A percentile compares a stretch with the other conserved stretches of the same genome.
These are phyloP conservation scores for Raffaelea ambrosiae DNA, from an alignment of 2,329 filamentous ascomycete species.

Conservation along the genomic window DNA sequence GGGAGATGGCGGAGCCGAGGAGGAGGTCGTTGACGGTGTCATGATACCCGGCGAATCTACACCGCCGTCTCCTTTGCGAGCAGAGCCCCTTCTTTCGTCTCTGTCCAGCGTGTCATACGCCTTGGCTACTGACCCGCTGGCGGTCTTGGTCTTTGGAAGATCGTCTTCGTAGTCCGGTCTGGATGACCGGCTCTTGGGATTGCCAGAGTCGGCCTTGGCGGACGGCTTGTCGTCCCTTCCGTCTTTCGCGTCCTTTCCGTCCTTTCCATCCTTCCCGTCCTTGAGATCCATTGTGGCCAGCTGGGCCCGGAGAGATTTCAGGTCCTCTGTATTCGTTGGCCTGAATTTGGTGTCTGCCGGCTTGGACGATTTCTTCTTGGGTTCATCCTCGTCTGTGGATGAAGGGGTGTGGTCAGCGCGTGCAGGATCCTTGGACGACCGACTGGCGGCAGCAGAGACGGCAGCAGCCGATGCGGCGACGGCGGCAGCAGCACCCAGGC, in stretches of 20 bases:
- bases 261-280: not conserved
- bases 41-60: slow-evolving; percentile 9
- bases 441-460: slow-evolving; percentile 24
- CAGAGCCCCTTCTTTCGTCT: not conserved
- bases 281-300: slow-evolving; percentile 9
- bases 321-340: slow-evolving; percentile 41
- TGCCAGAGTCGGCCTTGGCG: too few species aligned
- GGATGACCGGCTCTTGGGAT: too few species aligned
- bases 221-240: too few species aligned
- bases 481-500: slow-evolving; percentile 33
- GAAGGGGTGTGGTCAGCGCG: not conserved
- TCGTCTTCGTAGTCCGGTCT: too few species aligned
- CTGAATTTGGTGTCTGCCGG: slow-evolving; percentile 37
- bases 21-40: slow-evolving; percentile 12
- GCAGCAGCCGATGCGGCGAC: slow-evolving; percentile 39
- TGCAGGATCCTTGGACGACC: slow-evolving; percentile 15
- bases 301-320: slow-evolving; percentile 24
- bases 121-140: not conserved
- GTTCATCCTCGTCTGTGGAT: slow-evolving; percentile 29
- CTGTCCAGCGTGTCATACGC: not conserved
- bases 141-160: too few species aligned
- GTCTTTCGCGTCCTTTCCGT: too few species aligned
- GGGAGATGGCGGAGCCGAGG: slow-evolving; percentile 11
- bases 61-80: not conserved
- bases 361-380: slow-evolving; percentile 23